These are phyloP conservation scores for Furcasterigmium furcatum DNA, from an alignment of 2,329 filamentous ascomycete species.

Conservation along the genomic window DNA sequence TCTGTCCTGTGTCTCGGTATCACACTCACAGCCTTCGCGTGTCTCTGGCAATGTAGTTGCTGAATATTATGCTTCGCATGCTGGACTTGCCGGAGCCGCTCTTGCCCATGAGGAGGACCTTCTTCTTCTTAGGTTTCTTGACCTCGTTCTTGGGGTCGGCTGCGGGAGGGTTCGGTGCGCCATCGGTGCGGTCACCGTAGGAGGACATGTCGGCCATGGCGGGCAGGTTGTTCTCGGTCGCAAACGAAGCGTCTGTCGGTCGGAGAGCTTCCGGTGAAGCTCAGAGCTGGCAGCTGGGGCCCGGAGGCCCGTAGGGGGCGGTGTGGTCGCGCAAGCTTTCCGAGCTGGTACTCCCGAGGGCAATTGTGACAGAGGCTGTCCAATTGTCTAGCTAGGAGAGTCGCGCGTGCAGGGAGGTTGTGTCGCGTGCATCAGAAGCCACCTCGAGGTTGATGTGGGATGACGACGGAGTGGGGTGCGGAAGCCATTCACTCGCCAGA, in stretches of 20 bases:
- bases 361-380: too few relatives aligned
- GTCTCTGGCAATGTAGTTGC: constrained; percentile 96
- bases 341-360: too few relatives aligned
- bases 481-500: too few relatives aligned
- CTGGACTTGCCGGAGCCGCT: constrained; percentile 96
- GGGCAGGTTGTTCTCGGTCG: constrained; percentile 2
- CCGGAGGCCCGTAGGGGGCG: too few relatives aligned
- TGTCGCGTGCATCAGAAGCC: too few relatives aligned
- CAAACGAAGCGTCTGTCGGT: neutral
- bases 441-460: too few relatives aligned
- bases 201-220: constrained; percentile 5
- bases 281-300: too few relatives aligned
- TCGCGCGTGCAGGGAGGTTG: too few relatives aligned
- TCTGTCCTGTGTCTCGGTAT: neutral
- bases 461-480: too few relatives aligned
- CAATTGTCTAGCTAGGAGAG: too few relatives aligned
- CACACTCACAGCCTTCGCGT: constrained; percentile 69
- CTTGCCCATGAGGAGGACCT: constrained; percentile 89
- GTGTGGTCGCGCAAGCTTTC: too few relatives aligned
- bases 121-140: constrained; percentile 78
- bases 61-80: constrained; percentile 98
- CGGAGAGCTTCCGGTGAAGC: too few relatives aligned
- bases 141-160: constrained; percentile 35
- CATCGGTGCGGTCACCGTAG: constrained; percentile 1
- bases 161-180: neutral